phyloP scores from a whole-genome alignment of 2,329 filamentous ascomycete genomes.

The Canariomyces notabilis region DNA sequence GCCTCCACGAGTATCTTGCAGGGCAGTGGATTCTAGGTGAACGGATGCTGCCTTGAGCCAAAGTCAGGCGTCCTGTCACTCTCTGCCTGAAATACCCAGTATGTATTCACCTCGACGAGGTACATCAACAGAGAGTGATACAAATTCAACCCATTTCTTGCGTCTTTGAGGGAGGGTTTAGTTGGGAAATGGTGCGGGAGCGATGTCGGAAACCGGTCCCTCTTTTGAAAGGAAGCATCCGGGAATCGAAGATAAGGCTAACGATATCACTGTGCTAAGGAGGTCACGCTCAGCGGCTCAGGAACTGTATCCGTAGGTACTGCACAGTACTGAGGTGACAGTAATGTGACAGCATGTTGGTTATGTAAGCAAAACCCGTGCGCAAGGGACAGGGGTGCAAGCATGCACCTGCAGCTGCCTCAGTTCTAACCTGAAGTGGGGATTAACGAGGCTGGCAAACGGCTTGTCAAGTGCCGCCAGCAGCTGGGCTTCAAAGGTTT shows the following conservation, averaged over 20 bases:
- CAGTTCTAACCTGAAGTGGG: too few species aligned
- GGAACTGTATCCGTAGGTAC: too few species aligned
- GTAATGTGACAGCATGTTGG: background rate
- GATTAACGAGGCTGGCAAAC: background rate
- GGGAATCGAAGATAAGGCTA: conserved; percentile 11
- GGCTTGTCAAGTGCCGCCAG: conserved; percentile 1
- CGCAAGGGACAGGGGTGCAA: conserved; percentile 8
- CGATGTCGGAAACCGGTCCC: conserved; percentile 20
- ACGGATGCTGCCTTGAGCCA: background rate
- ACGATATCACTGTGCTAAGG: too few species aligned
- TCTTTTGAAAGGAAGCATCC: background rate
- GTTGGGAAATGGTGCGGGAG: background rate
- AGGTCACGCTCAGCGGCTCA: conserved; percentile 1
- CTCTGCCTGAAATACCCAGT: too few species aligned
- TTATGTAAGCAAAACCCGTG: conserved; percentile 14
- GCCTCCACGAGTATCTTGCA: conserved; percentile 1
- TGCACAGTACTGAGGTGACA: too few species aligned
- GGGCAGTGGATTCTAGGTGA: background rate
- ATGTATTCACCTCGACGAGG: too few species aligned
- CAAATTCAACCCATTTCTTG: too few species aligned
- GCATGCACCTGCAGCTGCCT: background rate
- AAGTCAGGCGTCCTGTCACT: background rate
- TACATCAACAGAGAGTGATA: background rate
- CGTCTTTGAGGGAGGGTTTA: too few species aligned
- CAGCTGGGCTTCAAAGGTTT: background rate